Evolutionary conservation across 1,284 basidiomycete species (phyloP), one percentile per base, ranked within the genome.

Genomic region (Bjerkandera adusta): DNA sequence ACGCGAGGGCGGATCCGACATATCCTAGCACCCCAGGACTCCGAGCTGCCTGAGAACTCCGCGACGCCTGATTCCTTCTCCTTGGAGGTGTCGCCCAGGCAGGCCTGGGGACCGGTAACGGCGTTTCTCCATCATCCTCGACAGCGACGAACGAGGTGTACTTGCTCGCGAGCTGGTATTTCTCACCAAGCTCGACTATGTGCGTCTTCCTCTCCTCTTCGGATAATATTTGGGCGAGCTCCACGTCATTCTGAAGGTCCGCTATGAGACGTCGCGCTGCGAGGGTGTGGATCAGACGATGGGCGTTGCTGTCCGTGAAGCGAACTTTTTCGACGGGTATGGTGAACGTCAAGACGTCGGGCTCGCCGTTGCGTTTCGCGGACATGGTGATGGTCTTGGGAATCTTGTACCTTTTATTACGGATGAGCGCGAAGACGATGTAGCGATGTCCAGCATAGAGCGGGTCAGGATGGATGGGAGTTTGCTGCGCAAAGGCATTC

Each of bases 231-330:
- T n/a, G 22, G n/a, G 5, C 10, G 5, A 16, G 11, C 6, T 21
- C 6, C 1, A 24, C 36, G 13, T 36, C 33, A 21, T 47, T 42
- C 27, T 41, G 18, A 16, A 52, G 24, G 18, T 51, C 38, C 21
- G 29, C 45, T 26, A 55, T 50, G 16, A 55, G 43, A 8, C 43
- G 45, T 11, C 46, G 48, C n/a, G 54, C 54, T 2, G 51, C 48
- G n/a, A 52, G 43, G 15, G 49, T 51, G 33, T 55, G 54, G 15
- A 52, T 36, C 3, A 55, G 37, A 8, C 43, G 51, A 6, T 32
- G 15, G 5, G 24, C 32, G 24, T 45, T 38, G 22, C 44, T 18
- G 20, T 48, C 40, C 12, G 38, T 21, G 36, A 52, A 50, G 32
- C 42, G 50, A 25, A 49, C 51, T 11, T 29, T 7, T 34, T 49